Conservation (phyloP, 257 asterid species). For the Mitragyna speciosa region DNA sequence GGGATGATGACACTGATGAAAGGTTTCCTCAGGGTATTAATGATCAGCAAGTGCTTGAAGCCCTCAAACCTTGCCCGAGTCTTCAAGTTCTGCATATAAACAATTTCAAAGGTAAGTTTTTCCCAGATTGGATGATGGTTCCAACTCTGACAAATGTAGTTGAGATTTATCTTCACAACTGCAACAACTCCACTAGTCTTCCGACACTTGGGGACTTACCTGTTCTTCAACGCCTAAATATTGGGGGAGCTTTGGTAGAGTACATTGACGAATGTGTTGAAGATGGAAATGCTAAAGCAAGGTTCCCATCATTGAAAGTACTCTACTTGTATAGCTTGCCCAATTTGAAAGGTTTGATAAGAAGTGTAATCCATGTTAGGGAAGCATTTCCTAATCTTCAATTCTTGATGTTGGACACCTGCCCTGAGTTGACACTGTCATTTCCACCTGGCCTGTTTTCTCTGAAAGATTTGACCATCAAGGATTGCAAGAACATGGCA, state of each 20-base stretch:
- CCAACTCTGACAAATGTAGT: constrained; percentile 17
- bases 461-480: background rate
- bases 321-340: background rate
- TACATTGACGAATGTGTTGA: constrained; percentile 5
- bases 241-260: background rate
- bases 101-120: constrained; percentile 19
- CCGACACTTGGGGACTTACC: too few species aligned
- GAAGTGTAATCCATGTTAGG: background rate
- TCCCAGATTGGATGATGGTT: constrained; percentile 28
- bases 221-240: too few species aligned
- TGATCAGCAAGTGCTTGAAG: constrained; percentile 27
- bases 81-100: background rate
- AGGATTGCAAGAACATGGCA: background rate
- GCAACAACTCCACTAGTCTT: too few species aligned
- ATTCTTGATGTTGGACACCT: background rate
- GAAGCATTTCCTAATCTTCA: constrained; percentile 16
- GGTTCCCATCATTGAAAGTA: constrained; percentile 12
- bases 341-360: constrained; percentile 20
- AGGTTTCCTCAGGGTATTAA: background rate
- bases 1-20: constrained; percentile 2
- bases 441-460: too few species aligned
- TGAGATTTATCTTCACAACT: background rate
- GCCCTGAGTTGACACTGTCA: background rate
- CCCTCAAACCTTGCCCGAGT: constrained; percentile 26
- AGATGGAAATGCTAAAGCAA: background rate